These are phyloP conservation scores for Zygosaccharomyces sapae DNA, from an alignment of 1,139 yeast genomes.

Conservation along the genomic window DNA sequence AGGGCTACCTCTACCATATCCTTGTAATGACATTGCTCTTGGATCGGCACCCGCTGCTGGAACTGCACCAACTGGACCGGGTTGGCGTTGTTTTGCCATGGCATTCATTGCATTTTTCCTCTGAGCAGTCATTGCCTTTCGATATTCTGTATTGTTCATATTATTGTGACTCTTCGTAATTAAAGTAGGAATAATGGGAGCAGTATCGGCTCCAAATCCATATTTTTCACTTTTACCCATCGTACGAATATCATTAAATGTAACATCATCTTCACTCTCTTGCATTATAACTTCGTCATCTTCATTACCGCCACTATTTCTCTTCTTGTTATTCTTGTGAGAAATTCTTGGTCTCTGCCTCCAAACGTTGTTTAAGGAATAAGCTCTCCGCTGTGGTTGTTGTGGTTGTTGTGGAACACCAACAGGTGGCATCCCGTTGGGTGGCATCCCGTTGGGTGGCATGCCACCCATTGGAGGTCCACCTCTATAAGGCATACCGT, in stretches of 20 bases:
- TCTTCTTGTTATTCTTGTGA: slow-evolving; percentile 14
- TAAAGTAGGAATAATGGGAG: slow-evolving; percentile 71
- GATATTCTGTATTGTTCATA: slow-evolving; percentile 52
- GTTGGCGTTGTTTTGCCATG: slow-evolving; percentile 39
- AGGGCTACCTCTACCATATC: slow-evolving; percentile 22
- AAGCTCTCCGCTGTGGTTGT: slow-evolving; percentile 17
- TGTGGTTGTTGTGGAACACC: neutral
- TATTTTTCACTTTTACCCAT: slow-evolving; percentile 53
- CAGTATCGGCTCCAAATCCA: slow-evolving; percentile 52
- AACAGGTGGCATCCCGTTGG: neutral
- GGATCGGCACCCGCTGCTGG: slow-evolving; percentile 36
- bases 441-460: neutral
- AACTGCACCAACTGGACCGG: slow-evolving; percentile 6
- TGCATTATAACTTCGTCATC: slow-evolving; percentile 55
- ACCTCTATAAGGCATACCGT: neutral
- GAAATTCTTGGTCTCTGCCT: slow-evolving; percentile 18
- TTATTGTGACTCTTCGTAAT: slow-evolving; percentile 34
- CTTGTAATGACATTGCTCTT: slow-evolving; percentile 58
- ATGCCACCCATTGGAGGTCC: neutral
- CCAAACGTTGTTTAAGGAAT: slow-evolving; percentile 27
- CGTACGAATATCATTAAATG: slow-evolving; percentile 61
- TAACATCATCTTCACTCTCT: slow-evolving; percentile 45
- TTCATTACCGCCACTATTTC: slow-evolving; percentile 23
- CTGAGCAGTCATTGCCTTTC: slow-evolving; percentile 65
- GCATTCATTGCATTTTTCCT: slow-evolving; percentile 53